Conservation (phyloP, 352 stramenopile species). For the Pythium dissotocum region DNA sequence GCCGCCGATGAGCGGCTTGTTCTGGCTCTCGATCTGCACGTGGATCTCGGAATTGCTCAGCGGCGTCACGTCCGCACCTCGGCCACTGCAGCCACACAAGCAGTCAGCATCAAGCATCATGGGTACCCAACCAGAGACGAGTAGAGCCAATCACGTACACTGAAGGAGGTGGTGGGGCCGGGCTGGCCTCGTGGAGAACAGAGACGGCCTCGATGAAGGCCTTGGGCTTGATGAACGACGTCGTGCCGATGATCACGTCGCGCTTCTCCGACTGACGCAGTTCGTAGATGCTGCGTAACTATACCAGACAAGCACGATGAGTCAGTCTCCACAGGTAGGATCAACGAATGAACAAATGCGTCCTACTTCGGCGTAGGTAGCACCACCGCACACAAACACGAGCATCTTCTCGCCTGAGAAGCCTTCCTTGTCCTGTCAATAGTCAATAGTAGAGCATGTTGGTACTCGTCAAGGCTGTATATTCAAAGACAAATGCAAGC, state of each 20-base stretch:
- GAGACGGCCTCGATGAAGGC: slow-evolving; percentile 60
- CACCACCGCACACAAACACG: slow-evolving; percentile 94
- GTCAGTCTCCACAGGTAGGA: not conserved
- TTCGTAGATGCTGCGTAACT: slow-evolving; percentile 85
- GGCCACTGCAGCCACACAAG: slow-evolving; percentile 24
- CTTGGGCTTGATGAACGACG: slow-evolving; percentile 64
- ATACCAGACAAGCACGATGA: not conserved
- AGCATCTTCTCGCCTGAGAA: slow-evolving; percentile 91
- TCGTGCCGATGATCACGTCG: slow-evolving; percentile 70
- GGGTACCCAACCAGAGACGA: not conserved
- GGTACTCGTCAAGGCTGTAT: not conserved
- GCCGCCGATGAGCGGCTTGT: slow-evolving; percentile 24
- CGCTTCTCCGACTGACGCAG: slow-evolving; percentile 65
- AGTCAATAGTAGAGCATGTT: not conserved
- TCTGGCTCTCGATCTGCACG: slow-evolving; percentile 60
- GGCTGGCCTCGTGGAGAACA: slow-evolving; percentile 60
- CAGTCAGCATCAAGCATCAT: not conserved
- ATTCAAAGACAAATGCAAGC: not conserved
- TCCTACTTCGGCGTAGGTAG: slow-evolving; percentile 92
- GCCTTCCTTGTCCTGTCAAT: slow-evolving; percentile 43
- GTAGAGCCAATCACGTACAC: slow-evolving; percentile 9
- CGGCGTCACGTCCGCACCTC: slow-evolving; percentile 53
- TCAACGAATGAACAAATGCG: not conserved
- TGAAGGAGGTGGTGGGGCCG: slow-evolving; percentile 21
- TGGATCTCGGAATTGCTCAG: slow-evolving; percentile 69